Base-by-base conservation (phyloP, 306 rosid genomes). In the Carpinus viminea region DNA sequence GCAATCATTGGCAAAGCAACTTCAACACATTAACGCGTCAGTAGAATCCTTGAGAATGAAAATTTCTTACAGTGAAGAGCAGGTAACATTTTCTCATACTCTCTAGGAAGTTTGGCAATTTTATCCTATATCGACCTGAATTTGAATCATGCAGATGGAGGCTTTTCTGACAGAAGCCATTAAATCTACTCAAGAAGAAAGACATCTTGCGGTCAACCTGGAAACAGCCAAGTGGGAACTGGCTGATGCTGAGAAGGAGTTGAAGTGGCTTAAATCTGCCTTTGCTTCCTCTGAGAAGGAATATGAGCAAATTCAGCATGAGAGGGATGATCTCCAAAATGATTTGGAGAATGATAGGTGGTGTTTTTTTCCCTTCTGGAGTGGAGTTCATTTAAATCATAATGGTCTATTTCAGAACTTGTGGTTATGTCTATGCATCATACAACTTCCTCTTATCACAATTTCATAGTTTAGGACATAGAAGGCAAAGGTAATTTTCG, bases 211-310 rank as follows among this genome's bases (percentile, higher is more conserved):
- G 36, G 72, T 86, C 56, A 77, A 83, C 68, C 85, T 92, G 53
- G 99, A 95, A 86, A 88, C 82, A 71, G 80, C 89, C 1, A 95
- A 78, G 83, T 87, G 90, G 98, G 98, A 95, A 80, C 78, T 91
- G 81, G 90, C 96, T 60, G 98, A 93, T 84, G 89, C 94, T 53
- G 99, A 95, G 84, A 95, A 91, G 91, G 98, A 93, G 85, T 81
- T 87, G 57, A 93, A 90, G 88, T 88, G 91, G 91, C 90, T 93
- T 78, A 93, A 90, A 84, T 85, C 89, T 73, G 83, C 87, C 59
- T 70, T 83, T 66, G 61, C 90, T 52, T 87, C 99, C 72, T 93
- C 96, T 51, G 98, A 93, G 84, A 95, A 93, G 87, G 99, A 91
- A 74, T 81, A 81, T 34, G 93, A 86, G 69, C 97, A 88, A 77